These are phyloP conservation scores for Zygotorulaspora mrakii DNA, from an alignment of 1,139 yeast species.

Conservation along the genomic window DNA sequence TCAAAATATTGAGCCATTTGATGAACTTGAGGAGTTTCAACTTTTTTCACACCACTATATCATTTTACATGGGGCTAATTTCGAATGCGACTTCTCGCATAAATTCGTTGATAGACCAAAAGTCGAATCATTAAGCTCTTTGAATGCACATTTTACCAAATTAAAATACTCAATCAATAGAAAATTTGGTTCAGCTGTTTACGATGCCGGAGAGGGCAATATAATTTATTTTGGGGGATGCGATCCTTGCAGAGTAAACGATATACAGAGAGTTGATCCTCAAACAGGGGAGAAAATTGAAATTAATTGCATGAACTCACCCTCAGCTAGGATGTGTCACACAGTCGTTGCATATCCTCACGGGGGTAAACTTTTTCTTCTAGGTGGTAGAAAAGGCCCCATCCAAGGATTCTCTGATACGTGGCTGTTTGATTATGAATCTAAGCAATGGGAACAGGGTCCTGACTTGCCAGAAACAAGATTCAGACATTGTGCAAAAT, in stretches of 20 bases:
- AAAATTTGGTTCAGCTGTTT: slow-evolving; percentile 44
- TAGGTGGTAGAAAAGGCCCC: slow-evolving; percentile 73
- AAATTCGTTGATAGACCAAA: slow-evolving; percentile 7
- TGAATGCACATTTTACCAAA: slow-evolving; percentile 5
- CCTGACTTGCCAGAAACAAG: slow-evolving; percentile 45
- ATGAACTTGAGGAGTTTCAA: slow-evolving; percentile 80
- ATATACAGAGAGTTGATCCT: slow-evolving; percentile 19
- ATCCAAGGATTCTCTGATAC: slow-evolving; percentile 43
- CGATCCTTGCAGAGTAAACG: slow-evolving; percentile 25
- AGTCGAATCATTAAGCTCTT: background rate
- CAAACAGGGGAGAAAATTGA: slow-evolving; percentile 13
- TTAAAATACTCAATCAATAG: slow-evolving; percentile 34
- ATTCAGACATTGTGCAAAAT: slow-evolving; percentile 52
- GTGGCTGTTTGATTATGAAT: slow-evolving; percentile 35
- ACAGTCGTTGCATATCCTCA: slow-evolving; percentile 41
- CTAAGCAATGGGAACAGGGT: slow-evolving; percentile 39
- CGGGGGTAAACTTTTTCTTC: slow-evolving; percentile 38
- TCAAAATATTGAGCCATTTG: slow-evolving; percentile 60
- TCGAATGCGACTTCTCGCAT: slow-evolving; percentile 17
- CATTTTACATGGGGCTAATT: slow-evolving; percentile 60
- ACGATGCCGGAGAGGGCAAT: slow-evolving; percentile 18
- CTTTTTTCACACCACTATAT: slow-evolving; percentile 75
- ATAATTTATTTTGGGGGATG: slow-evolving; percentile 45
- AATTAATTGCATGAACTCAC: slow-evolving; percentile 16
- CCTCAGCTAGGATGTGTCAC: slow-evolving; percentile 58